Evolutionary conservation across 2,329 filamentous ascomycete species (phyloP).

Genomic region (Ceratocystis variospora): DNA sequence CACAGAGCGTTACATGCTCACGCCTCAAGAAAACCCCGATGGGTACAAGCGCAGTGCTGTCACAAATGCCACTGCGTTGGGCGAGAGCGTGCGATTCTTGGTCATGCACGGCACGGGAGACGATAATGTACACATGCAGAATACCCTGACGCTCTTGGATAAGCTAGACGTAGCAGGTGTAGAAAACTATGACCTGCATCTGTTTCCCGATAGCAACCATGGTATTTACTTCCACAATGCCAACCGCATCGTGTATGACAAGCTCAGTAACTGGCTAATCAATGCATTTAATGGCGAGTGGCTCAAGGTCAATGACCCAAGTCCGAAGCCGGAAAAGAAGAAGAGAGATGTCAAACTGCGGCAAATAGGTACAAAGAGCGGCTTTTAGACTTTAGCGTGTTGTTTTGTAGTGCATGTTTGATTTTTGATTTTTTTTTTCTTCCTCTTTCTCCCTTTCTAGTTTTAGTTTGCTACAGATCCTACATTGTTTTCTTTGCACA

Average conservation of each 20-base stretch:
- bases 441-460: background rate
- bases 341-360: slow-evolving; percentile 1
- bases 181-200: slow-evolving; percentile 90
- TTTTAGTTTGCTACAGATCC: background rate
- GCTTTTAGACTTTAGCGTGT: background rate
- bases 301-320: slow-evolving; percentile 45
- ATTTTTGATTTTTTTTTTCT: background rate
- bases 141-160: slow-evolving; percentile 76
- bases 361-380: too few species aligned
- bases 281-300: slow-evolving; percentile 98
- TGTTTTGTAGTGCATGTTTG: background rate
- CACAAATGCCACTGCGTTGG: slow-evolving; percentile 57
- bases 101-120: slow-evolving; percentile 95
- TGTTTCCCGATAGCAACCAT: slow-evolving; percentile 94
- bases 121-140: slow-evolving; percentile 96
- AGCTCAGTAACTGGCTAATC: slow-evolving; percentile 82
- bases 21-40: slow-evolving; percentile 61
- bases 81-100: slow-evolving; percentile 70
- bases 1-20: slow-evolving; percentile 95
- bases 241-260: slow-evolving; percentile 81
- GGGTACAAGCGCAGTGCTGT: slow-evolving; percentile 70
- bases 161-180: slow-evolving; percentile 66
- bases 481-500: background rate
- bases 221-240: slow-evolving; percentile 91
- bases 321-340: slow-evolving; percentile 30